Evolutionary conservation across 2,329 filamentous ascomycete genomes (phyloP), one percentile per base, ranked within the genome.

Genomic region (Macrophomina pseudophaseolina): DNA sequence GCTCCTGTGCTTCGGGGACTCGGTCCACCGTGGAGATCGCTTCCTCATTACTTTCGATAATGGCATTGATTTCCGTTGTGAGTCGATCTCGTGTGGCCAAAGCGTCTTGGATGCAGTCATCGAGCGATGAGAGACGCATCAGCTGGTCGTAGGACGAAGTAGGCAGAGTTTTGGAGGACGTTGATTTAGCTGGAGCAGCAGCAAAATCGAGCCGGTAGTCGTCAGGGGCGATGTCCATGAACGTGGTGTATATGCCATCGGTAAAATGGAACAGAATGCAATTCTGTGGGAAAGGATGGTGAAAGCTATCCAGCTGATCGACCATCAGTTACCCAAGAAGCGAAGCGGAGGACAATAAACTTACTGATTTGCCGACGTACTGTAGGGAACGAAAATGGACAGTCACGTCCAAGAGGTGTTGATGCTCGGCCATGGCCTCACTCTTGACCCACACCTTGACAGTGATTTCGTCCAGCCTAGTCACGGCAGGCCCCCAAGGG

Each of bases 51-150:
- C 75, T 68, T 9, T 78, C 72, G 1, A 83, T 73, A 35, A 83
- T 76, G 12, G 69, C 69, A 68, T 91, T 91, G 70, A 97, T 96
- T 70, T 97, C 92, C n/a, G 85, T 80, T 56, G 92, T 88, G 8
- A 98, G 83, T 64, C 85, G 85, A 68, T 91, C 88, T 14, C 91
- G 88, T 0, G 92, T 96, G 1, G 89, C 87, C 9, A 97, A 81
- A 1, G 93, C 93, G 77, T 98, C 94, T 75, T 96, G 93, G 30
- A 97, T 92, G 65, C 93, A 97, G 75, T 91, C 92, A 69, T 97
- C 93, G 16, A 98, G 84, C 67, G 94, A 97, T 5, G 92, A 90
- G 11, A 98, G 84, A 68, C 91, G 90, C 89, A 97, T 94, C 23
- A 98, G 83, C 1, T 91, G 88, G 73, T 93, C 93, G 76, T 97